A percentile compares a stretch with the other conserved stretches of the same genome.
Conservation (phyloP, 495 filamentous ascomycete species). For the Cercophora newfieldiana region DNA sequence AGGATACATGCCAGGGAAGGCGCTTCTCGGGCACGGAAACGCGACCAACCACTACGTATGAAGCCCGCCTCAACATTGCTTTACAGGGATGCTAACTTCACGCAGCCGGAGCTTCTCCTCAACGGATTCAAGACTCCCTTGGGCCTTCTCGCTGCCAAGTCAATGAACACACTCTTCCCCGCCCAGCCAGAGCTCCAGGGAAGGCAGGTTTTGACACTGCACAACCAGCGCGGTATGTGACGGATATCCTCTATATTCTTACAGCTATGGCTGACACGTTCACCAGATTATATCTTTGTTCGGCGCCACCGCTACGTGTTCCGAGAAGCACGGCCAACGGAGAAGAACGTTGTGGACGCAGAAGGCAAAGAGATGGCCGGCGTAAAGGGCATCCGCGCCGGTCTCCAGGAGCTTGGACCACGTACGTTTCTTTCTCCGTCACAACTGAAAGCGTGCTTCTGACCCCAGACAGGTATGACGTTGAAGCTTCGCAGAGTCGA, state of each 20-base stretch:
- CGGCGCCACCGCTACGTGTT: conserved; percentile 90
- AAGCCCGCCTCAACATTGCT: neutral
- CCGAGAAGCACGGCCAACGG: conserved; percentile 76
- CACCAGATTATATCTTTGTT: conserved; percentile 83
- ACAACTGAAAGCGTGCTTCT: neutral
- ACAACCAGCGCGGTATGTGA: conserved; percentile 70
- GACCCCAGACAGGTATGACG: conserved; percentile 53
- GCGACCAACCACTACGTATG: conserved; percentile 74
- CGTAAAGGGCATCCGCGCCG: conserved; percentile 77
- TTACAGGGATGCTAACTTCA: conserved; percentile 16
- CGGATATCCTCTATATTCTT: neutral
- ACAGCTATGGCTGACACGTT: neutral
- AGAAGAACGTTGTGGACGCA: conserved; percentile 80
- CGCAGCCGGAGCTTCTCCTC: conserved; percentile 79
- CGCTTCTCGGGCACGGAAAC: conserved; percentile 83
- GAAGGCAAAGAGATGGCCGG: conserved; percentile 88
- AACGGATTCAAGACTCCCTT: conserved; percentile 95
- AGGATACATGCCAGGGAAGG: conserved; percentile 83
- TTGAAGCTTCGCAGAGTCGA: conserved; percentile 88
- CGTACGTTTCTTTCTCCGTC: conserved; percentile 30
- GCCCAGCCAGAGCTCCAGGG: conserved; percentile 77
- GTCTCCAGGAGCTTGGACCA: conserved; percentile 83
- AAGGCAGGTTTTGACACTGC: conserved; percentile 84
- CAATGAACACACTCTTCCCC: conserved; percentile 84
- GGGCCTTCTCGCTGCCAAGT: conserved; percentile 81